phyloP scores from a whole-genome alignment of 306 rosid species.

The Nissolia schottii region DNA sequence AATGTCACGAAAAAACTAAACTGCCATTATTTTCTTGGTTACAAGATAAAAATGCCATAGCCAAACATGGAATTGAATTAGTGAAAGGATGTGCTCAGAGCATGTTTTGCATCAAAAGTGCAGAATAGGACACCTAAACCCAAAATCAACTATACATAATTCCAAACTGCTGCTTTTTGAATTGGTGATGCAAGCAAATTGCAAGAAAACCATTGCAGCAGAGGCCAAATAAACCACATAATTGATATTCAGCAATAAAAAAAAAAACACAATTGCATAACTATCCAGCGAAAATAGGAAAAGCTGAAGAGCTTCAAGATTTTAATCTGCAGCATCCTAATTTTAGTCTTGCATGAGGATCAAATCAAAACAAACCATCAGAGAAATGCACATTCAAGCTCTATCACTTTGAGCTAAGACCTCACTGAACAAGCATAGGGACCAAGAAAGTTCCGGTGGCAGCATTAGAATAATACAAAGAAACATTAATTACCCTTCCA shows the following conservation, averaged over 20 bases:
- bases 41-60: neutral
- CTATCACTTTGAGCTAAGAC: neutral
- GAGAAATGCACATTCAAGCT: slow-evolving; percentile 10
- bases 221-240: neutral
- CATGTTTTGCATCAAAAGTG: neutral
- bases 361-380: slow-evolving; percentile 10
- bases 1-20: slow-evolving; percentile 12
- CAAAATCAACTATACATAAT: neutral
- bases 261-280: neutral
- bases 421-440: neutral
- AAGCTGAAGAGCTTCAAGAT: slow-evolving; percentile 12
- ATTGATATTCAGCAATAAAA: neutral
- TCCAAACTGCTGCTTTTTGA: neutral
- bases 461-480: neutral
- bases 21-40: neutral
- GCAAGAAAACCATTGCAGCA: slow-evolving; percentile 28
- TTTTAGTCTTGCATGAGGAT: neutral
- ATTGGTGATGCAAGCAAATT: slow-evolving; percentile 1
- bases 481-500: neutral
- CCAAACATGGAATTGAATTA: neutral
- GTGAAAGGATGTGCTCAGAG: neutral
- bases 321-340: neutral
- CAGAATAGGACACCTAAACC: neutral
- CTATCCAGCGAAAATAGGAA: neutral
- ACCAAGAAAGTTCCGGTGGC: slow-evolving; percentile 7